Conservation (phyloP, 2,329 filamentous ascomycete species). For the Alternaria viburni region DNA sequence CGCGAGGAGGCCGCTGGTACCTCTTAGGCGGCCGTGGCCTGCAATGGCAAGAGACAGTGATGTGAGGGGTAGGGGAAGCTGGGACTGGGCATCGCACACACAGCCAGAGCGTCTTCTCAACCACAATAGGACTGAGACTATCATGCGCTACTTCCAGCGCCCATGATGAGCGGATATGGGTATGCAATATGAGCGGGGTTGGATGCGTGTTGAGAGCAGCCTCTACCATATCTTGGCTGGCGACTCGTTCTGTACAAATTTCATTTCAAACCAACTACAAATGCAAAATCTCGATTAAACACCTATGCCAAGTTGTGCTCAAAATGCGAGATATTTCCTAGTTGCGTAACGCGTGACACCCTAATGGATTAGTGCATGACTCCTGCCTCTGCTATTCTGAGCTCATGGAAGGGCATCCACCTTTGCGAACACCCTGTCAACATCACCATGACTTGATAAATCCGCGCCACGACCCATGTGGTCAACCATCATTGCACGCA, state of each 20-base stretch:
- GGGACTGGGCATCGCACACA: neutral
- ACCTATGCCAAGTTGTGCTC: neutral
- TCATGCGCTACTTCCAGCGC: conserved; percentile 6
- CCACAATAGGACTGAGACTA: conserved; percentile 5
- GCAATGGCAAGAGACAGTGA: neutral
- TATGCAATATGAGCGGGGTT: conserved; percentile 3
- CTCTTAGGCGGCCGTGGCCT: neutral
- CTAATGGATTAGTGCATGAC: conserved; percentile 35
- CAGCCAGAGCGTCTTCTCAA: neutral
- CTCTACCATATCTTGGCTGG: conserved; percentile 34
- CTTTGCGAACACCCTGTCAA: conserved; percentile 25
- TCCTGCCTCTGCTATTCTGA: conserved; percentile 24
- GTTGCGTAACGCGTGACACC: conserved; percentile 21
- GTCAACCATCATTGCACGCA: conserved; percentile 12
- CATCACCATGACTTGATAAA: conserved; percentile 26
- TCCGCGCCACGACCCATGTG: conserved; percentile 13
- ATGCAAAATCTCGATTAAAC: conserved; percentile 1
- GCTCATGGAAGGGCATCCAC: conserved; percentile 19
- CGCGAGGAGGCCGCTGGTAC: conserved; percentile 57
- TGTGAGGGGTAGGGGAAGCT: conserved; percentile 6
- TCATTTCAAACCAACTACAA: conserved; percentile 23
- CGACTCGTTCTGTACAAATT: conserved; percentile 43
- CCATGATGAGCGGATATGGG: conserved; percentile 1
- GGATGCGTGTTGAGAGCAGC: conserved; percentile 22
- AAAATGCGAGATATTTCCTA: conserved; percentile 38